Evolutionary conservation across 441 rosid species (phyloP), one percentile per base, ranked within the genome.

Genomic region (Populus hybrid): DNA sequence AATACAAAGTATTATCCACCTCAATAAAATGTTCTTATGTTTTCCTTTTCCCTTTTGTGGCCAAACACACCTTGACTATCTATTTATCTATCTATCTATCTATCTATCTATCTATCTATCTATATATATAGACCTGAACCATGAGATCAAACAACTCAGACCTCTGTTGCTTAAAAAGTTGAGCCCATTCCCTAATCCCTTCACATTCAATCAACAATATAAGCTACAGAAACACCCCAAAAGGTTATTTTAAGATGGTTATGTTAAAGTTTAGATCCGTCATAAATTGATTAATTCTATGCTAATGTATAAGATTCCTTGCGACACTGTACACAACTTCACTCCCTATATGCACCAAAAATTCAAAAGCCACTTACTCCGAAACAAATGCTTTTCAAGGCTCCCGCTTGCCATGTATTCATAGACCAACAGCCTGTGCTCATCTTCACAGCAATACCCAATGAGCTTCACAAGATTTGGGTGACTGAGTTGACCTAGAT

Each of bases 391-490:
- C 70, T 89, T 96, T 86, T 96, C 98, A 12, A 96, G 87, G 87
- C 98, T 96, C 67, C 99, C 99, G 80, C 92, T 83, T 0, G 95
- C 96, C 98, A 96, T 90, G 86, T 92, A 93, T 81, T 96, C 99
- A 81, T 96, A 96, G 70, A 96, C 97, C 81, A 96, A 86, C 66
- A 94, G 81, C 75, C 99, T 90, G 79, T 96, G 98, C 70, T 92
- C 97, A 85, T 92, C 98, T 88, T 96, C 99, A 77, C 99, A 96
- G 82, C 99, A 96, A 78, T 92, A 93, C 10, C 99, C 99, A 88
- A 94, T 94, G 70, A 96, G 99, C 86, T 91, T 96, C 76, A 96
- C 99, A 85, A 96, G 94, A 88, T 94, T 94, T 20, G 92, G 83
- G 82, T 96, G 97, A 83, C 96, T 90, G 36, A 96, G 90, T 83